Evolutionary conservation across 148 eudicot genomes (phyloP), one percentile per base, ranked within the genome.

Genomic region (Diospyros lotus): DNA sequence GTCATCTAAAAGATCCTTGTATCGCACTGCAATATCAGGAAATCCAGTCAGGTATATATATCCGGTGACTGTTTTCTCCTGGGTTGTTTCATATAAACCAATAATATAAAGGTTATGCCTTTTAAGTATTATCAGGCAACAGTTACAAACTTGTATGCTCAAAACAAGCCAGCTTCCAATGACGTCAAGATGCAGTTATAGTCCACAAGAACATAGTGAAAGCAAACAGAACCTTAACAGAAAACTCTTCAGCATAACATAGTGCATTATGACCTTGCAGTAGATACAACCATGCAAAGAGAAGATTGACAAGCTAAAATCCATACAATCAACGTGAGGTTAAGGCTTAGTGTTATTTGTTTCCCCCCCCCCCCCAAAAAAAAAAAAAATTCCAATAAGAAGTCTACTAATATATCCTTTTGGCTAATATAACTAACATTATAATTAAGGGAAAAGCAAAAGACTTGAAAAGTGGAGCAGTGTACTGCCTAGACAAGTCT

Each of bases 1-100:
- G 71, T 94, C 85, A 46, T 88, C 93, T 80, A 94, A 68, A 60
- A 94, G 89, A 82, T 94, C 98, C 86, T 94, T 94, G 68, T 91
- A 94, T 62, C 98, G 91, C 78, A 94, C 98, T 94, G 94, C 82
- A 80, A 15, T 39, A 14, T 40, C 39, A 11, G 43, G 43, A 70
- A 78, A 54, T 62, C 63, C 71, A 77, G 72, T 80, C 77, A 80
- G 75, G 52, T 28, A 59, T 50, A 67, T 11, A 58, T 41, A 58
- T 9, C 18, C 3, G 53, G 63, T 61, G 38, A 61, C 41, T 46
- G 14, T 39, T 40, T 58, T 15, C 14, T 52, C 58, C 39, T 13
- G 68, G 15, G 45, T 38, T 15, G 45, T 1, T 11, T 61, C 17
- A 54, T 8, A 70, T 6, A 66, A 6, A 41, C 4, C 28, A 50